Conservation (phyloP, 805 yeast genomes). For the Candida wancherniae region DNA sequence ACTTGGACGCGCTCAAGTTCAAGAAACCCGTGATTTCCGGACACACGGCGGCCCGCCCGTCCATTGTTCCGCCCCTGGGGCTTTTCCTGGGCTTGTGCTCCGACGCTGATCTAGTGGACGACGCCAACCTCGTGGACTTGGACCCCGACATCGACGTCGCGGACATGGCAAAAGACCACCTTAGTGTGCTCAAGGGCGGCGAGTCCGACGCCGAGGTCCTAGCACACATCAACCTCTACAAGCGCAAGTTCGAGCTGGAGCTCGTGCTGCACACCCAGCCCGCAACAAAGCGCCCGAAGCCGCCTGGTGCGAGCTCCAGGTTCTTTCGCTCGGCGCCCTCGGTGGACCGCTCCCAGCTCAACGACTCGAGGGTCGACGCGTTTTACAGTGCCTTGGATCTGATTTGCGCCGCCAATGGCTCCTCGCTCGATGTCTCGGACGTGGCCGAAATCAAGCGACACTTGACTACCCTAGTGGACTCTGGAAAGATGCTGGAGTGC, state of each 20-base stretch:
- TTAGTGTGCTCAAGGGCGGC: conserved; percentile 13
- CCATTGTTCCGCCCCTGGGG: too few relatives aligned
- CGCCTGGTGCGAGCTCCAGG: too few relatives aligned
- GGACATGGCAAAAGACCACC: conserved; percentile 10
- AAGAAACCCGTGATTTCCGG: conserved; percentile 25
- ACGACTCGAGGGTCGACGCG: conserved; percentile 1
- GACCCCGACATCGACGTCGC: conserved; percentile 9
- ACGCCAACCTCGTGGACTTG: conserved; percentile 9
- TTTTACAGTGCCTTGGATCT: conserved; percentile 3
- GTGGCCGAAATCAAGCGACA: conserved; percentile 2
- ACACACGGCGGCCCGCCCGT: conserved; percentile 1
- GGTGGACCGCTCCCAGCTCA: conserved; percentile 1
- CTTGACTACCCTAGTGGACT: conserved; percentile 3
- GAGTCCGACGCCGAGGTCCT: conserved; percentile 6
- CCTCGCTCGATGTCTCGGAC: conserved; percentile 1
- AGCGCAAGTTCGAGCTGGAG: conserved; percentile 1
- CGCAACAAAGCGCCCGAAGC: too few relatives aligned
- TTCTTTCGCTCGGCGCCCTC: too few relatives aligned
- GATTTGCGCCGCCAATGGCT: background rate
- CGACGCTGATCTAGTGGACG: conserved; percentile 7
- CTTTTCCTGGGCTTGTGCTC: conserved; percentile 14
- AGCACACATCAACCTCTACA: conserved; percentile 6
- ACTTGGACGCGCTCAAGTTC: conserved; percentile 30
- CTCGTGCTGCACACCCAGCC: background rate
- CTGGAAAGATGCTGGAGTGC: conserved; percentile 18